Conservation (phyloP, 2,329 filamentous ascomycete species). For the Cladosporium sp. region DNA sequence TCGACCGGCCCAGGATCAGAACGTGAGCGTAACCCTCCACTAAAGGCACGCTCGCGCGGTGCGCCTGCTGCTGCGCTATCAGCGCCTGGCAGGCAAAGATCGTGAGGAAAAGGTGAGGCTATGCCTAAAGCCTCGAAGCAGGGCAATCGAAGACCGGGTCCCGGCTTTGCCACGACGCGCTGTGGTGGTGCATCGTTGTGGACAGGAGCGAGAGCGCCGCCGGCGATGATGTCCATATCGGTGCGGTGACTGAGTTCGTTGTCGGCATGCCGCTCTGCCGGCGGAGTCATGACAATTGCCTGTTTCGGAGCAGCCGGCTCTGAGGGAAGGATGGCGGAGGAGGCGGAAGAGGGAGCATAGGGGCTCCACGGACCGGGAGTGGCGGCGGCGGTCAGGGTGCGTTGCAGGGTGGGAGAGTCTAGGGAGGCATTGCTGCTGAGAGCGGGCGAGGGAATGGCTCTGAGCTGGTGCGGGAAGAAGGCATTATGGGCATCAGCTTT, state of each 20-base stretch:
- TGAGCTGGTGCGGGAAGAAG: constrained; percentile 2
- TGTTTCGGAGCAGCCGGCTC: constrained; percentile 14
- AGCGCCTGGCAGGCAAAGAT: constrained; percentile 23
- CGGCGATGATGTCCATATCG: constrained; percentile 23
- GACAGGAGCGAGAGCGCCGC: constrained; percentile 24
- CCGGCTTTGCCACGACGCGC: constrained; percentile 15
- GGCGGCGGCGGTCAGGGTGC: constrained; percentile 1
- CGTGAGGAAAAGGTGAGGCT: constrained; percentile 41
- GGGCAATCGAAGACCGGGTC: constrained; percentile 43
- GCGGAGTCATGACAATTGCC: constrained; percentile 18
- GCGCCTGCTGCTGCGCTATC: constrained; percentile 16
- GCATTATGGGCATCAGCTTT: constrained; percentile 11
- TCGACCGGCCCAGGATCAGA: constrained; percentile 1
- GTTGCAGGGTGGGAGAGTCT: constrained; percentile 13
- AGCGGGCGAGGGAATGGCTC: constrained; percentile 16
- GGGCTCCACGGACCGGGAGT: constrained; percentile 12
- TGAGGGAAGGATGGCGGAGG: constrained; percentile 13
- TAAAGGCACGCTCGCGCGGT: constrained; percentile 9
- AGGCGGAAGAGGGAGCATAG: constrained; percentile 7
- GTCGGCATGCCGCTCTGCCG: constrained; percentile 11
- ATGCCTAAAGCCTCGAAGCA: constrained; percentile 50
- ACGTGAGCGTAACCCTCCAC: background rate
- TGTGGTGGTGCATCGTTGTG: constrained; percentile 10
- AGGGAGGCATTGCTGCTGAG: constrained; percentile 14
- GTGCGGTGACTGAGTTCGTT: background rate